Base-by-base conservation (phyloP, 1,284 basidiomycete genomes). In the Microbotryum violaceum region DNA sequence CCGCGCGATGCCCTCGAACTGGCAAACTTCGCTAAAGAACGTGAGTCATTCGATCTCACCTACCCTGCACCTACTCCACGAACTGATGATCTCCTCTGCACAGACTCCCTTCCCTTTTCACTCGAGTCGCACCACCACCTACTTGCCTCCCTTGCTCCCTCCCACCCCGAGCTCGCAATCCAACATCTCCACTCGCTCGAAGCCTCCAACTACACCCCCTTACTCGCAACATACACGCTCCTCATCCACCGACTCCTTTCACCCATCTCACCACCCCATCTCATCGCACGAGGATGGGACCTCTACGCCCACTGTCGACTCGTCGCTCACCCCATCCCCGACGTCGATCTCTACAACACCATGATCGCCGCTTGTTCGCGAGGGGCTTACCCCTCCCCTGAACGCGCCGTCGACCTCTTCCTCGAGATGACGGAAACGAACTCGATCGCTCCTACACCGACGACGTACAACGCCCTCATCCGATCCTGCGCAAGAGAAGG, bases 221-320 rank as follows among this genome's bases (percentile, higher is more conserved):
- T 77, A 0, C 75, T 76, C 66, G 71, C 71, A 8, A 74, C 74
- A 0, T 79, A 79, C 70, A 70, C 71, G 27, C 46, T 73, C 50
- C 67, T 78, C 42, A 71, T 78, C 9, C 21, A 58, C n/a, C 71
- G 71, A 49, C 73, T 78, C 16, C 70, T 74, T 16, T 61, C 57
- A 0, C 61, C 68, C 3, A 33, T 44, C 55, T 49, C 68, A 68
- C 37, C 73, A 63, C 54, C 71, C 59, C 16, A 73, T 67, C 56
- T 72, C 58, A 81, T 81, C 48, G 85, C 87, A 0, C 84, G 89
- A 63, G 91, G 89, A 0, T 96, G 90, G 90, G 90, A 97, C 71
- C 80, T 97, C 27, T 97, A 91, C 74, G 79, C 88, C 3, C 92
- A 97, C 74, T 96, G 97, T 89, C 89, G 96, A 57, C 89, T 97